A percentile compares a stretch with the other conserved stretches of the same genome.
phyloP scores from a whole-genome alignment of 1,284 basidiomycete genomes.

The Ustilago curta region DNA sequence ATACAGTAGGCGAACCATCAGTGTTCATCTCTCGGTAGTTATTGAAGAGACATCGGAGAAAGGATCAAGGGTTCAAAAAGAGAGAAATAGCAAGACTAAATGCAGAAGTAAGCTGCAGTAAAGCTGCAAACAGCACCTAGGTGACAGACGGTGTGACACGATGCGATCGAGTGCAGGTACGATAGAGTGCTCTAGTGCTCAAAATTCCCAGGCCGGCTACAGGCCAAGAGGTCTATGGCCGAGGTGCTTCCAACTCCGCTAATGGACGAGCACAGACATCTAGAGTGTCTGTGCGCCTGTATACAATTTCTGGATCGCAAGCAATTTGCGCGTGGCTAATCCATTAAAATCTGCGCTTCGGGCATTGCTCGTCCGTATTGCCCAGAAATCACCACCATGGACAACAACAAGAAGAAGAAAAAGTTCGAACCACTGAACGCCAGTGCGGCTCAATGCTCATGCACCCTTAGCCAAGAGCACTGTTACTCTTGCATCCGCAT shows the following conservation, averaged over 20 bases:
- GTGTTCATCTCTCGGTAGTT: constrained; percentile 10
- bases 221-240: constrained; percentile 15
- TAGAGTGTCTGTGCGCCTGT: constrained; percentile 7
- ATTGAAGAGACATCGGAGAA: background rate
- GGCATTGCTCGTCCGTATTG: constrained; percentile 23
- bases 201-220: constrained; percentile 26
- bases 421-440: background rate
- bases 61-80: background rate
- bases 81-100: background rate
- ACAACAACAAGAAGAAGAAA: background rate
- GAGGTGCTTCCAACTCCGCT: constrained; percentile 46
- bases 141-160: background rate
- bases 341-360: constrained; percentile 24
- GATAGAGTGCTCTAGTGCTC: constrained; percentile 4
- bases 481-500: background rate
- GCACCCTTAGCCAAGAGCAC: background rate
- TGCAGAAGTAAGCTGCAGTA: too few relatives aligned
- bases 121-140: background rate
- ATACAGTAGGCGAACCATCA: background rate
- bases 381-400: background rate
- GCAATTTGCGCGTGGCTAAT: constrained; percentile 20
- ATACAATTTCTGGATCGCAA: background rate
- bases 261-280: constrained; percentile 1
- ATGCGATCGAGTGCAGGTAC: background rate
- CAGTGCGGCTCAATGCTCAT: background rate